Evolutionary conservation across 768 basidiomycete genomes (phyloP).

Genomic region (Pleurotus sapidus): DNA sequence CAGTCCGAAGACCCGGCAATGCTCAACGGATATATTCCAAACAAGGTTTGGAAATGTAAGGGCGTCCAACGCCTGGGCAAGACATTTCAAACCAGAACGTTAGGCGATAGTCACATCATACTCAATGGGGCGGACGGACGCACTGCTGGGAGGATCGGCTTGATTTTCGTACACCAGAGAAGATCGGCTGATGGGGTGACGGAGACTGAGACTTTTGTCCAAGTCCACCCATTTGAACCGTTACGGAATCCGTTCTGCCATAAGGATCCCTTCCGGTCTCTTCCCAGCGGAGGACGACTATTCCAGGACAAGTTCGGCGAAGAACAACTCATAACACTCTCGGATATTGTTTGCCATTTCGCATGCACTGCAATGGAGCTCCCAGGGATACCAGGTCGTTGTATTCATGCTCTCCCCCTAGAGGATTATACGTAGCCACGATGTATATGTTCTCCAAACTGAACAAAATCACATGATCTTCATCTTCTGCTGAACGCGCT

Average conservation of each 20-base stretch:
- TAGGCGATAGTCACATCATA: slow-evolving; percentile 9
- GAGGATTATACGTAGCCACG: not conserved
- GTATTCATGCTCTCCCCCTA: slow-evolving; percentile 8
- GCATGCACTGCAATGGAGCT: not conserved
- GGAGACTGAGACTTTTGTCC: slow-evolving; percentile 7
- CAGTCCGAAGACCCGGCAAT: not conserved
- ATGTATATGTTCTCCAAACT: no score
- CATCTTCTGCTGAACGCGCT: no score
- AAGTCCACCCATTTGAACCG: not conserved
- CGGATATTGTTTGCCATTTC: slow-evolving; percentile 13
- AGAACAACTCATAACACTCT: slow-evolving; percentile 2
- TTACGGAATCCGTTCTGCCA: not conserved
- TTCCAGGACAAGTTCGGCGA: slow-evolving; percentile 8
- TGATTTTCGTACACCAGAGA: slow-evolving; percentile 9
- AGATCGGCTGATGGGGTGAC: not conserved
- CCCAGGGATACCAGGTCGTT: slow-evolving; percentile 2
- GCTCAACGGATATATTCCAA: not conserved
- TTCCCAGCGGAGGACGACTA: slow-evolving; percentile 12
- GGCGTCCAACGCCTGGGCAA: not conserved
- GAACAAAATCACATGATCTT: no score
- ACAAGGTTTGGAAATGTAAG: not conserved
- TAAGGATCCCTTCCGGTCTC: slow-evolving; percentile 10
- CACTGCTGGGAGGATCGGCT: slow-evolving; percentile 9
- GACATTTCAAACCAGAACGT: not conserved
- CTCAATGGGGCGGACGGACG: not conserved